Base-by-base conservation (phyloP, 257 asterid genomes). In the Thymus quinquecostatus region DNA sequence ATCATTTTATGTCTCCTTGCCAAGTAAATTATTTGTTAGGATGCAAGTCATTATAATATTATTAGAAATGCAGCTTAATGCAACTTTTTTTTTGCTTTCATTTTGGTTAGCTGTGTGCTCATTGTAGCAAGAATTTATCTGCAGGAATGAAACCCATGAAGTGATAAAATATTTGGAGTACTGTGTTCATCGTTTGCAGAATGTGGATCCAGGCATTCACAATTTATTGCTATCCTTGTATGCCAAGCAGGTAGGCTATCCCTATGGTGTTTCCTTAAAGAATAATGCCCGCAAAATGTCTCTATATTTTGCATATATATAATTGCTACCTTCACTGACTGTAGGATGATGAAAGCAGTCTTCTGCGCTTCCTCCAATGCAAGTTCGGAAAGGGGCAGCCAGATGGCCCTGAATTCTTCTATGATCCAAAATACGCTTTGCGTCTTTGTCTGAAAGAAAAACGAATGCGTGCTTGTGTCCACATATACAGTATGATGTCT, bases 61-160 rank as follows among this genome's bases (percentile, higher is more conserved):
- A 60, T 54, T 44, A 60, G 32, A 76, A 64, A 57, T 68, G 53
- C 72, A 61, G 56, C 53, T 70, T 53, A 53, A 72, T 14, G 36
- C 33, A 36, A 63, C 33, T 9, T 47, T 51, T 71, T 14, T 74
- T 50, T 66, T 32, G 65, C 34, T 68, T 63, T 73, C 21, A 70
- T 48, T 27, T 56, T 29, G 41, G 54, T 57, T 66, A 67, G 57
- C 11, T 7, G 41, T 51, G 47, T 72, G 71, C 68, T 63, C 60
- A 66, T 60, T 54, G 38, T 27, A 45, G 69, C 44, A 60, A 63
- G 65, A 29, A 53, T 72, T 57, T 51, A 36, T 75, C 53, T 78
- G 78, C 95, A 95, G 99, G 95, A 95, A 95, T 76, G 98, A 95
- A 90, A 88, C 97, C 49, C 96, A 95, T 77, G 98, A 95, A 83